These are phyloP conservation scores for Luzula sylvatica DNA, from an alignment of 176 grass and related monocot species.

Conservation along the genomic window DNA sequence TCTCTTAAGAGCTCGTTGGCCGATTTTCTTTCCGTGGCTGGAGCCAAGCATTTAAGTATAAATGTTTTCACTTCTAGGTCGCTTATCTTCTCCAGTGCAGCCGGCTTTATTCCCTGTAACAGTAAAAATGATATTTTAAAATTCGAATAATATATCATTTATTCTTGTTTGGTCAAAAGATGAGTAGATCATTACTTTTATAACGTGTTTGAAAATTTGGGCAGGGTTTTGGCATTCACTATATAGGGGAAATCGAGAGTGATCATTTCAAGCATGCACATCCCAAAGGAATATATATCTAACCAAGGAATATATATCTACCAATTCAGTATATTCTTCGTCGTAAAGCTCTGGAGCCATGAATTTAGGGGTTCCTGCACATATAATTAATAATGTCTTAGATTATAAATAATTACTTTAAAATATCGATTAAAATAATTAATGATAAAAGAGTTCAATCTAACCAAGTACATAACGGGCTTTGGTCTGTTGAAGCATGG, in stretches of 20 bases:
- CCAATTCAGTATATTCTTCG: slow-evolving; percentile 81
- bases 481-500: slow-evolving; percentile 48
- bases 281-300: slow-evolving; percentile 97
- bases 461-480: slow-evolving; percentile 79
- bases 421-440: too few relatives aligned
- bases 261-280: slow-evolving; percentile 95
- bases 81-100: slow-evolving; percentile 52
- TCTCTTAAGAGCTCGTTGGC: slow-evolving; percentile 70
- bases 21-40: slow-evolving; percentile 58
- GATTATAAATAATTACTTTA: too few relatives aligned
- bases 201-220: slow-evolving; percentile 94
- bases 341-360: slow-evolving; percentile 99
- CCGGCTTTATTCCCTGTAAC: slow-evolving; percentile 63
- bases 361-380: slow-evolving; percentile 91
- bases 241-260: slow-evolving; percentile 93
- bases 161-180: not conserved
- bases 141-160: too few relatives aligned
- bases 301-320: slow-evolving; percentile 97
- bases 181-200: not conserved
- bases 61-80: slow-evolving; percentile 56
- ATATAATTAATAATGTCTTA: too few relatives aligned
- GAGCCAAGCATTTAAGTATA: slow-evolving; percentile 79
- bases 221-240: slow-evolving; percentile 85
- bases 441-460: slow-evolving; percentile 17
- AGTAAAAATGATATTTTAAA: not conserved